These are phyloP conservation scores for Garcileccinum viscosum DNA, from an alignment of 1,284 basidiomycete genomes.

Conservation along the genomic window DNA sequence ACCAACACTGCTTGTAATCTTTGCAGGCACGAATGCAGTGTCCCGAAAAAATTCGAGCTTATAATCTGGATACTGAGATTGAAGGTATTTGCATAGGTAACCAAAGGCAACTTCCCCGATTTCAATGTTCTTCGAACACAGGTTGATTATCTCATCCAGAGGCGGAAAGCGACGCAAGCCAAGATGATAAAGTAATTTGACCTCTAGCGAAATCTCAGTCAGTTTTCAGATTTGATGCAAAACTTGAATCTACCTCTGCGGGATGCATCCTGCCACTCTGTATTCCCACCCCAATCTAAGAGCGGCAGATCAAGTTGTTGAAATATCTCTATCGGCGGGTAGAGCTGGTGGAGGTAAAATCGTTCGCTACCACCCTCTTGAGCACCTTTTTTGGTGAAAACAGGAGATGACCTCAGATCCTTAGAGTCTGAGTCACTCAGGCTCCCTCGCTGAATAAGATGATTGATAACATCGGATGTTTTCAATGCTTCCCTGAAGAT, in stretches of 20 bases:
- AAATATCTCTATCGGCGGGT: slow-evolving; percentile 82
- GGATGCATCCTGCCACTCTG: slow-evolving; percentile 66
- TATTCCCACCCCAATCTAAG: slow-evolving; percentile 73
- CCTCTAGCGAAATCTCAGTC: background rate
- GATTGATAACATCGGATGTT: slow-evolving; percentile 74
- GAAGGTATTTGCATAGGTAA: slow-evolving; percentile 77
- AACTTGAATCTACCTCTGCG: background rate
- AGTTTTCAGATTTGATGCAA: background rate
- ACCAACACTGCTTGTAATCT: slow-evolving; percentile 50
- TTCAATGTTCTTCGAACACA: slow-evolving; percentile 59
- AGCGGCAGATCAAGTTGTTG: slow-evolving; percentile 77
- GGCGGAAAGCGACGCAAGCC: slow-evolving; percentile 79
- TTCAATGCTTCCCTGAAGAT: slow-evolving; percentile 75
- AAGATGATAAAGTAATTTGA: slow-evolving; percentile 68
- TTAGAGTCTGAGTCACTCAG: background rate
- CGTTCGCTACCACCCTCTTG: background rate
- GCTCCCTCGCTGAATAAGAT: slow-evolving; percentile 77
- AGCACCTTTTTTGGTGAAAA: slow-evolving; percentile 49
- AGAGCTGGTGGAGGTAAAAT: slow-evolving; percentile 73
- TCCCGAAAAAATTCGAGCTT: slow-evolving; percentile 56
- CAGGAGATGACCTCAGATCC: slow-evolving; percentile 69
- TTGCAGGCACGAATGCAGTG: slow-evolving; percentile 80
- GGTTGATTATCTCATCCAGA: slow-evolving; percentile 64
- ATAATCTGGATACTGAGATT: slow-evolving; percentile 66
- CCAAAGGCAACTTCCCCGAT: slow-evolving; percentile 63